phyloP scores from a whole-genome alignment of 768 basidiomycete genomes.

The Gautieria morchelliformis region DNA sequence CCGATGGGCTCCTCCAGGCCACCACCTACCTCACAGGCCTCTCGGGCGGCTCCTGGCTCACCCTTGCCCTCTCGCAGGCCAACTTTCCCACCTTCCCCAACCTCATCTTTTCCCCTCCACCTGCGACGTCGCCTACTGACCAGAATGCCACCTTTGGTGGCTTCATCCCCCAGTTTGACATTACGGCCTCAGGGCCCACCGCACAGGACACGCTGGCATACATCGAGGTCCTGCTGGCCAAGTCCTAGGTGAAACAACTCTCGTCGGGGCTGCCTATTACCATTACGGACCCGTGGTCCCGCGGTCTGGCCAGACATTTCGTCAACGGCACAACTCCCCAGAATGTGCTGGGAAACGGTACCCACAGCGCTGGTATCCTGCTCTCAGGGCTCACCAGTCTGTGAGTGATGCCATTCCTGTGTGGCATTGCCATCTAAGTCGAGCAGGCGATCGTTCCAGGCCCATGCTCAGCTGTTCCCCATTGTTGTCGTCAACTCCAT shows the following conservation, averaged over 20 bases:
- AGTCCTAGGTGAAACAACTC: conserved; percentile 21
- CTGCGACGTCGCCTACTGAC: conserved; percentile 7
- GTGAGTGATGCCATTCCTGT: conserved; percentile 16
- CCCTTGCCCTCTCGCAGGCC: conserved; percentile 31
- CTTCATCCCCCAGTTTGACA: conserved; percentile 22
- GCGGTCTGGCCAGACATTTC: conserved; percentile 28
- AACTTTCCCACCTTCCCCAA: conserved; percentile 32
- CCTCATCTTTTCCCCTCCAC: conserved; percentile 24
- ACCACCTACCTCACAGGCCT: conserved; percentile 45
- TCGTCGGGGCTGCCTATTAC: conserved; percentile 22
- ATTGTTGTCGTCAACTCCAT: conserved; percentile 24
- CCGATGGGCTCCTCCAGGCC: conserved; percentile 43
- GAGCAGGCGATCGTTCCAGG: conserved; percentile 23
- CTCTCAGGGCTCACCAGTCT: conserved; percentile 25
- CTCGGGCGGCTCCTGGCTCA: conserved; percentile 33
- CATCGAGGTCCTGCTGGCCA: conserved; percentile 15
- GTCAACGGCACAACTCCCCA: conserved; percentile 25
- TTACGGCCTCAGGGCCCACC: conserved; percentile 15
- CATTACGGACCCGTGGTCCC: conserved; percentile 20
- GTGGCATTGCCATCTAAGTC: background rate
- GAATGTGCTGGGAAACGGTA: conserved; percentile 20
- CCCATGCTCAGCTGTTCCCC: conserved; percentile 30
- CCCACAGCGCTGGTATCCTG: conserved; percentile 26
- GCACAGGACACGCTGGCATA: conserved; percentile 12
- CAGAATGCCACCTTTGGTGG: conserved; percentile 14